Conservation (phyloP, 768 basidiomycete genomes). For the Cystobasidium tubakii region DNA sequence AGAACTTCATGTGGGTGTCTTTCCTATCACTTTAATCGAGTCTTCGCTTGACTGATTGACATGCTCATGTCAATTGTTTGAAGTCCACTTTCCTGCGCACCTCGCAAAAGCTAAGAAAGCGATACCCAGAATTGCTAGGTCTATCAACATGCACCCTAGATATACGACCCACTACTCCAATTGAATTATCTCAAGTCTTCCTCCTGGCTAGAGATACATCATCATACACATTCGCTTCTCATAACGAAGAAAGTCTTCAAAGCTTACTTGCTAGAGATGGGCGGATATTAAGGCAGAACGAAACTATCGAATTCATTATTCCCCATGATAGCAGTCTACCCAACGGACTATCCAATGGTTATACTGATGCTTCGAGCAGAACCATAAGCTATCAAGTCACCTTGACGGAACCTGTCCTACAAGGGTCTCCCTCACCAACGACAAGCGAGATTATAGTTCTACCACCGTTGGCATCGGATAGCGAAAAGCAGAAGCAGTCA, state of each 20-base stretch:
- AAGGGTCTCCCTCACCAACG: conserved; percentile 58
- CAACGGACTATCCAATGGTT: not conserved
- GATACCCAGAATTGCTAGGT: conserved; percentile 12
- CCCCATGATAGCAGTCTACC: not conserved
- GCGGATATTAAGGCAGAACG: conserved; percentile 14
- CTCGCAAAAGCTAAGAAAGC: not conserved
- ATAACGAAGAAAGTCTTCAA: not conserved
- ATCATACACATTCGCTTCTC: conserved; percentile 1
- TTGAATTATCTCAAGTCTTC: conserved; percentile 19
- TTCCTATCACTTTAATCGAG: not conserved
- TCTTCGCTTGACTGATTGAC: not conserved
- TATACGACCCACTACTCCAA: not conserved
- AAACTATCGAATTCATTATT: not conserved
- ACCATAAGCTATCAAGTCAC: conserved; percentile 51
- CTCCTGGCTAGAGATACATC: not conserved
- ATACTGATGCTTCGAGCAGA: not conserved
- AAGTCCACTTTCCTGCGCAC: not conserved
- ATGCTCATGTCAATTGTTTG: not conserved
- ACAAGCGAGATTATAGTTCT: conserved; percentile 58
- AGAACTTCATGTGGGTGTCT: not conserved
- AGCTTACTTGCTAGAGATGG: not conserved
- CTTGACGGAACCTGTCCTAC: conserved; percentile 65
- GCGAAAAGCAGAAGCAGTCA: conserved; percentile 42
- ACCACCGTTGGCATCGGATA: conserved; percentile 41
- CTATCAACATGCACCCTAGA: not conserved